Evolutionary conservation across 371 early-diverging fungal species (phyloP).

Genomic region (Mucor indicus): DNA sequence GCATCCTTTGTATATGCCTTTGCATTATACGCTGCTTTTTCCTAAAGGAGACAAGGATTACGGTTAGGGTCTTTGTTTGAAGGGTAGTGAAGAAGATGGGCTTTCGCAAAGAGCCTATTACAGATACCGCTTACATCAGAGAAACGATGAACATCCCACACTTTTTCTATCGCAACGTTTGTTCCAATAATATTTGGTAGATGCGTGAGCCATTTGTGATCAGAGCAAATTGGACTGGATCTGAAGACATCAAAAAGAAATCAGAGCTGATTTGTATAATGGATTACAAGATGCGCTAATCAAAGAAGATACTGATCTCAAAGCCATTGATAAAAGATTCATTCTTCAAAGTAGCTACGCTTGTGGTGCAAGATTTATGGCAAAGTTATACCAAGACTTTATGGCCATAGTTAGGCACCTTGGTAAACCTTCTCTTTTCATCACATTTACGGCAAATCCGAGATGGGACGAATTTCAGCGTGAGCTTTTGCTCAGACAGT

Average conservation of each 20-base stretch:
- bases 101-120: slow-evolving; percentile 2
- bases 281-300: neutral
- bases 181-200: slow-evolving; percentile 7
- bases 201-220: slow-evolving; percentile 6
- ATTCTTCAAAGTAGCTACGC: neutral
- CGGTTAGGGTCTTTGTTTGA: neutral
- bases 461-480: slow-evolving; percentile 23
- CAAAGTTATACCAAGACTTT: slow-evolving; percentile 23
- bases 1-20: neutral
- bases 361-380: slow-evolving; percentile 1
- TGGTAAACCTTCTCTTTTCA: slow-evolving; percentile 29
- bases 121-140: neutral
- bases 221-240: slow-evolving; percentile 1
- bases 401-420: slow-evolving; percentile 19
- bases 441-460: slow-evolving; percentile 38
- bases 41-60: neutral
- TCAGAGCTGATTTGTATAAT: slow-evolving; percentile 1
- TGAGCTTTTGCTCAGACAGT: slow-evolving; percentile 11
- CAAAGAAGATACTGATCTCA: neutral
- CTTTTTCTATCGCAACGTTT: neutral
- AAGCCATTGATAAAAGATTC: neutral
- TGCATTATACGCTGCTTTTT: slow-evolving; percentile 1
- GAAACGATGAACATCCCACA: neutral
- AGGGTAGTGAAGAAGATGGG: too few species aligned
- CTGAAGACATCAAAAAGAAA: neutral